phyloP scores from a whole-genome alignment of 345 rosid species.

The Dipteronia dyeriana region DNA sequence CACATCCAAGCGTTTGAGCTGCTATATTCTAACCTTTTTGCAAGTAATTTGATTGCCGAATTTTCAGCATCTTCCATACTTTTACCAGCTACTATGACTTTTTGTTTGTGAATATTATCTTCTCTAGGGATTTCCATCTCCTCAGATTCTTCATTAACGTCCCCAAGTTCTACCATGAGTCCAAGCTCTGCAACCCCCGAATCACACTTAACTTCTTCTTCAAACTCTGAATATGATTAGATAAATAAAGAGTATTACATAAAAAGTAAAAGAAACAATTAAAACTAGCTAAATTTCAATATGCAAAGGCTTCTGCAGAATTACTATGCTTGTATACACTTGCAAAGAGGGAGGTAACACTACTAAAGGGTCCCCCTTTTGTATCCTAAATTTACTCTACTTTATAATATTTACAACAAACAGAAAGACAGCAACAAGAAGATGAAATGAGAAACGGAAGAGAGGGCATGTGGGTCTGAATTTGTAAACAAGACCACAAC shows the following conservation, averaged over 20 bases:
- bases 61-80: slow-evolving; percentile 56
- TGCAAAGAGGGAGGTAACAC: background rate
- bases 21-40: slow-evolving; percentile 46
- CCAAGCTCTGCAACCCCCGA: slow-evolving; percentile 22
- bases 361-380: background rate
- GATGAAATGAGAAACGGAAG: no score
- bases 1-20: background rate
- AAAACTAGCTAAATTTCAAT: slow-evolving; percentile 2
- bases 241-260: background rate
- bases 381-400: background rate
- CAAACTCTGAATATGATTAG: slow-evolving; percentile 28
- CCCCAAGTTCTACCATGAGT: slow-evolving; percentile 33
- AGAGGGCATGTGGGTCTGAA: background rate
- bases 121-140: slow-evolving; percentile 34
- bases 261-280: background rate
- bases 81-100: slow-evolving; percentile 29
- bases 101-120: slow-evolving; percentile 20
- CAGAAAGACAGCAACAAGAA: background rate
- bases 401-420: background rate
- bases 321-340: background rate
- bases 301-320: background rate
- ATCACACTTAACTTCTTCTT: slow-evolving; percentile 31
- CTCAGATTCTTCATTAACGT: slow-evolving; percentile 39
- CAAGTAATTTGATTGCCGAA: slow-evolving; percentile 61
- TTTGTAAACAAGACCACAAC: background rate